A percentile compares a stretch with the other conserved stretches of the same genome.
Evolutionary conservation across 2,329 filamentous ascomycete genomes (phyloP).

Genomic region (Pleurostoma richardsiae): DNA sequence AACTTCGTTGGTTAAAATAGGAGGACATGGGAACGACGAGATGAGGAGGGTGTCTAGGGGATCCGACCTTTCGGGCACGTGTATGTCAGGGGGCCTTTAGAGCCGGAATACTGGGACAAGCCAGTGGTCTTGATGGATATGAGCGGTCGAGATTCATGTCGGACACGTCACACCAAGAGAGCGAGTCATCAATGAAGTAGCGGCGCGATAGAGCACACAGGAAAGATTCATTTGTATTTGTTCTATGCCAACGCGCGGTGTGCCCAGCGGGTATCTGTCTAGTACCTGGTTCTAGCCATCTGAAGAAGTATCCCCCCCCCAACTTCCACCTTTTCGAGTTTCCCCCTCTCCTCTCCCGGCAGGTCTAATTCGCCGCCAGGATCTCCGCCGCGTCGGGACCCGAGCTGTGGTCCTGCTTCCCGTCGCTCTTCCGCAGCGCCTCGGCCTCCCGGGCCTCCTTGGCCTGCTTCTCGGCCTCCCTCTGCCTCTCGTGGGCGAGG

Average conservation of each 20-base stretch:
- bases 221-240: no score
- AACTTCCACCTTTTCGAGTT: no score
- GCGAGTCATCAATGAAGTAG: no score
- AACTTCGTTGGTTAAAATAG: constrained; percentile 59
- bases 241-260: no score
- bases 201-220: no score
- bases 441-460: constrained; percentile 38
- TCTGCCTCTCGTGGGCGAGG: constrained; percentile 42
- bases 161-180: no score
- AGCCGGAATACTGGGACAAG: no score
- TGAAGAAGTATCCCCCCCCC: no score
- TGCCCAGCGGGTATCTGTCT: constrained; percentile 6
- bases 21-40: neutral
- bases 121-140: neutral
- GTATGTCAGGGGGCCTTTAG: no score
- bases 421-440: constrained; percentile 34
- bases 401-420: constrained; percentile 38
- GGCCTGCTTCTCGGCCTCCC: constrained; percentile 36
- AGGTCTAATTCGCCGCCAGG: constrained; percentile 45
- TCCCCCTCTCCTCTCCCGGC: no score
- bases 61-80: neutral
- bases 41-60: neutral
- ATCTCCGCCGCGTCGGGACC: constrained; percentile 52
- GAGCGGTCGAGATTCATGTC: no score
- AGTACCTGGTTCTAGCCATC: neutral